A percentile compares a stretch with the other conserved stretches of the same genome.
These are phyloP conservation scores for Pisolithus orientalis DNA, from an alignment of 768 basidiomycete species.

Conservation along the genomic window DNA sequence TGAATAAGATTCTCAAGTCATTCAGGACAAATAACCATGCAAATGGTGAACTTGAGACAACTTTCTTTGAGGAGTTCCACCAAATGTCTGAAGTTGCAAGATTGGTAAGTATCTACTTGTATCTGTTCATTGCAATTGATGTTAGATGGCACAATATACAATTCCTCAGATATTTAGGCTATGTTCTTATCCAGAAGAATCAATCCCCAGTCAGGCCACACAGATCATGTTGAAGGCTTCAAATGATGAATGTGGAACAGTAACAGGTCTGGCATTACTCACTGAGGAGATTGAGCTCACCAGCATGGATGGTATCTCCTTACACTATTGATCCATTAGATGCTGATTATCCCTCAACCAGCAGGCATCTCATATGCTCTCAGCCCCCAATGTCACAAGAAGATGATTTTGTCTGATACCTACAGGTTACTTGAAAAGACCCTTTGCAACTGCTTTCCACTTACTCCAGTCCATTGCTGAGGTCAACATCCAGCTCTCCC, in stretches of 20 bases:
- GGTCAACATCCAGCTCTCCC: neutral
- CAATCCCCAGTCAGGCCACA: neutral
- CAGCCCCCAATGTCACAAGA: too few relatives aligned
- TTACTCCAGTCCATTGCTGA: constrained; percentile 1
- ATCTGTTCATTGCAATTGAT: neutral
- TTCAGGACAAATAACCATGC: constrained; percentile 29
- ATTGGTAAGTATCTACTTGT: neutral
- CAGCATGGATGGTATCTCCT: constrained; percentile 15
- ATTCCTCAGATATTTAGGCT: too few relatives aligned
- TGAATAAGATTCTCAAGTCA: neutral
- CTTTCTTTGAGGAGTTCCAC: constrained; percentile 24
- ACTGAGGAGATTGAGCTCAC: constrained; percentile 16
- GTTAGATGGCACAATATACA: too few relatives aligned
- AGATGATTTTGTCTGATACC: neutral
- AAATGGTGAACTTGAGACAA: constrained; percentile 25
- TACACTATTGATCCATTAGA: neutral
- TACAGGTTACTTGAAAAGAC: neutral
- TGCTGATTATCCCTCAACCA: neutral
- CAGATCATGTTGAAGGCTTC: constrained; percentile 12
- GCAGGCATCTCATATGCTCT: too few relatives aligned
- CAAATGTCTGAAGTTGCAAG: neutral
- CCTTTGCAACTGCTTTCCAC: neutral
- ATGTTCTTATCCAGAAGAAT: too few relatives aligned
- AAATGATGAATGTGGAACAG: constrained; percentile 20
- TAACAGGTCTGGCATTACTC: constrained; percentile 3